These are phyloP conservation scores for Leccinellum luteum DNA, from an alignment of 768 basidiomycete genomes.

Conservation along the genomic window DNA sequence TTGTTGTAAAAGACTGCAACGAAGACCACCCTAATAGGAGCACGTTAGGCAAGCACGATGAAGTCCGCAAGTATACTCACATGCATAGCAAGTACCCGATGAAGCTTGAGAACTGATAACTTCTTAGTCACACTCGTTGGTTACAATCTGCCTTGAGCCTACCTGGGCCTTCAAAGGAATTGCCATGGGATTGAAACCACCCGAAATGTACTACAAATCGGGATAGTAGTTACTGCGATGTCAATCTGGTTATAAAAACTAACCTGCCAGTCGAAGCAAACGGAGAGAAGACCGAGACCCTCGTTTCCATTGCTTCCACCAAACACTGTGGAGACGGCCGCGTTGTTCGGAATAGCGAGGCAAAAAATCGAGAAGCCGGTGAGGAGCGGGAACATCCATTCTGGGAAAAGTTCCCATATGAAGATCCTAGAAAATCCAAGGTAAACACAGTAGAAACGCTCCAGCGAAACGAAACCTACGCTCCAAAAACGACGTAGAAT, in stretches of 20 bases:
- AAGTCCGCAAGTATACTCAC: constrained; percentile 27
- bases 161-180: constrained; percentile 55
- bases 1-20: constrained; percentile 44
- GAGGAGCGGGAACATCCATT: constrained; percentile 52
- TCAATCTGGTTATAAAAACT: constrained; percentile 24
- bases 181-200: constrained; percentile 43
- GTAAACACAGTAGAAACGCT: background rate
- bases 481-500: constrained; percentile 23
- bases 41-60: background rate
- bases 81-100: constrained; percentile 53
- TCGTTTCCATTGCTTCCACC: constrained; percentile 63
- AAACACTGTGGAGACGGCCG: constrained; percentile 53
- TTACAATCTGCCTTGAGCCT: background rate
- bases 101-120: constrained; percentile 39
- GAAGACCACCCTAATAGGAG: constrained; percentile 31
- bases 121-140: background rate
- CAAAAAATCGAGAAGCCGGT: constrained; percentile 64
- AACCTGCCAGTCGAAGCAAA: constrained; percentile 62
- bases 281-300: constrained; percentile 56
- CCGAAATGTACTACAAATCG: constrained; percentile 20
- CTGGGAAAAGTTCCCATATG: constrained; percentile 26
- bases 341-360: constrained; percentile 48
- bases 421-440: constrained; percentile 36
- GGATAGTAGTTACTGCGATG: background rate
- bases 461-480: constrained; percentile 32